A percentile compares a stretch with the other conserved stretches of the same genome.
These are phyloP conservation scores for Rosa lucieae DNA, from an alignment of 306 rosid species.

Conservation along the genomic window DNA sequence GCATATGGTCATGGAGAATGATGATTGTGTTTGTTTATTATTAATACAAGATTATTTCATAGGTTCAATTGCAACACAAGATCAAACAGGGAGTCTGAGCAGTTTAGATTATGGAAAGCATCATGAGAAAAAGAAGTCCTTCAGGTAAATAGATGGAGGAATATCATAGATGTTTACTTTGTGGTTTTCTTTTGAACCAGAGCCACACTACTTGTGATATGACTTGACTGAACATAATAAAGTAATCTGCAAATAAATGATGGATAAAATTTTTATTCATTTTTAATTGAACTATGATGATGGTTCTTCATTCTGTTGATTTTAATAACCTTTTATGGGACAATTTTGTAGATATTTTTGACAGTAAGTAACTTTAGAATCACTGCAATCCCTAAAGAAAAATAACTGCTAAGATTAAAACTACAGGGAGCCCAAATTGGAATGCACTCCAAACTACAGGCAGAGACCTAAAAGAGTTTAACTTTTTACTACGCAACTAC, in stretches of 20 bases:
- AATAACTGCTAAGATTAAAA: too few relatives aligned
- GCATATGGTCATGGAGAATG: not conserved
- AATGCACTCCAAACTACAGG: too few relatives aligned
- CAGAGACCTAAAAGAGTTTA: too few relatives aligned
- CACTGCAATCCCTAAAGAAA: too few relatives aligned
- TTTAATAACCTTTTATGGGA: not conserved
- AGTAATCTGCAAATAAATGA: not conserved
- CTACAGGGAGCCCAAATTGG: too few relatives aligned
- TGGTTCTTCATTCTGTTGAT: not conserved
- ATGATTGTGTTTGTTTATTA: not conserved
- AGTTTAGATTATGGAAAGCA: slow-evolving; percentile 93
- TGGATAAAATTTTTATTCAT: not conserved
- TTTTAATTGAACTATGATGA: not conserved
- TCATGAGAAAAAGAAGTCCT: slow-evolving; percentile 95
- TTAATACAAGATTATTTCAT: slow-evolving; percentile 18
- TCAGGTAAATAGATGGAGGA: slow-evolving; percentile 55
- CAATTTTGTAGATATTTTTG: too few relatives aligned
- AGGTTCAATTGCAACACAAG: slow-evolving; percentile 97
- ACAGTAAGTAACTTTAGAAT: too few relatives aligned
- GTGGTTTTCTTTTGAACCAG: not conserved
- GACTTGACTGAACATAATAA: not conserved
- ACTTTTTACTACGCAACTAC: too few relatives aligned
- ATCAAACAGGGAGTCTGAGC: slow-evolving; percentile 97
- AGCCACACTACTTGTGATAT: not conserved
- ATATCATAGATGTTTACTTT: not conserved